phyloP scores from a whole-genome alignment of 345 rosid species.

The Erucastrum elatum region DNA sequence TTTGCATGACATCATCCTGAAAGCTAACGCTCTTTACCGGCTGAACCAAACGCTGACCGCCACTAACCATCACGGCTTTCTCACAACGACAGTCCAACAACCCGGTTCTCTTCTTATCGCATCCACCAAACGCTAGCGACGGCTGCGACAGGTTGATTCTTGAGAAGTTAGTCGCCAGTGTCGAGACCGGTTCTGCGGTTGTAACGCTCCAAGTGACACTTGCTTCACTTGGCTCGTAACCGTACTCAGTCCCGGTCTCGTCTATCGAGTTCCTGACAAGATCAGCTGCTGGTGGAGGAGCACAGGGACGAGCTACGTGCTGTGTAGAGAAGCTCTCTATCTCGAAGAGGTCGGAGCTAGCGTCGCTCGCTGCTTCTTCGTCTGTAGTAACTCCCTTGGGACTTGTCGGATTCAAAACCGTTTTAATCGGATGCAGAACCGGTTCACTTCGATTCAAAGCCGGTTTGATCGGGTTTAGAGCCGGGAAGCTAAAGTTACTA shows the following conservation, averaged over 20 bases:
- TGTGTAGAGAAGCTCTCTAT: constrained; percentile 94
- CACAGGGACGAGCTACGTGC: constrained; percentile 29
- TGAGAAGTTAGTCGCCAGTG: constrained; percentile 50
- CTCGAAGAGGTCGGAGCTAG: constrained; percentile 94
- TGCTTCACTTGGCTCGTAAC: constrained; percentile 85
- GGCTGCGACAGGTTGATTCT: constrained; percentile 44
- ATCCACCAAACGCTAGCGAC: constrained; percentile 4
- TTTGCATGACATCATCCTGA: constrained; percentile 6
- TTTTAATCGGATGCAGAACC: constrained; percentile 8
- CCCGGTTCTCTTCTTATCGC: constrained; percentile 34
- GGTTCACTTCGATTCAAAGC: not conserved
- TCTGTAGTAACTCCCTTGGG: constrained; percentile 30
- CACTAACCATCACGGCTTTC: constrained; percentile 59
- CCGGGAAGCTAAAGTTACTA: constrained; percentile 27
- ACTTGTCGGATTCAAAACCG: constrained; percentile 5
- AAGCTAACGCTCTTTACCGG: constrained; percentile 11
- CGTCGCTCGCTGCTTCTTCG: constrained; percentile 78
- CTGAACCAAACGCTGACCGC: constrained; percentile 24
- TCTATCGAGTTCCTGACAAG: constrained; percentile 59
- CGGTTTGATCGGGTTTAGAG: constrained; percentile 7
- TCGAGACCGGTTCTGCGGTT: constrained; percentile 58
- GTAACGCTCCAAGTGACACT: constrained; percentile 93
- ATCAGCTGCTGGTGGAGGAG: constrained; percentile 36
- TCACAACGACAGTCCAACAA: constrained; percentile 72
- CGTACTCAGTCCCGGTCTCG: constrained; percentile 55